Conservation (phyloP, 768 basidiomycete species). For the Crucibulum laeve region DNA sequence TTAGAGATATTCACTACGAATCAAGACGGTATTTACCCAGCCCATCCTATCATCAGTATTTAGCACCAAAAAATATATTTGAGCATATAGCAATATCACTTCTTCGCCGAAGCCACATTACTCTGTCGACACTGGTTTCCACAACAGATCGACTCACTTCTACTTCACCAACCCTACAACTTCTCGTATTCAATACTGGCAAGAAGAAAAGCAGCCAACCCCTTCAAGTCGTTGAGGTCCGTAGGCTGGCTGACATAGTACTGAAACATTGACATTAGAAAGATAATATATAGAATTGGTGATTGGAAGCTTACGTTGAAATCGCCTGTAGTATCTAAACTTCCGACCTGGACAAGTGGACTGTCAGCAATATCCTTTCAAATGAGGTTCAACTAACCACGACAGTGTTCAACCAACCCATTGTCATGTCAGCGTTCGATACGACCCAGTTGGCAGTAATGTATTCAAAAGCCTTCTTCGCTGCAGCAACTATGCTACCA, state of each 20-base stretch:
- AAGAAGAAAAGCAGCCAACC: conserved; percentile 39
- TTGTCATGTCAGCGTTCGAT: conserved; percentile 35
- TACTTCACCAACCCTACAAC: no score
- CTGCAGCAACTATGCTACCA: conserved; percentile 31
- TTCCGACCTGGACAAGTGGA: conserved; percentile 30
- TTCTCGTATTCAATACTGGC: conserved; percentile 39
- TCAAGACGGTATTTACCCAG: no score
- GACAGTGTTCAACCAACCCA: conserved; percentile 43
- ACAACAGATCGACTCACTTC: no score
- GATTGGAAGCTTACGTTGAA: conserved; percentile 24
- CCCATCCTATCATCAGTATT: no score
- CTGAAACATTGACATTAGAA: conserved; percentile 13
- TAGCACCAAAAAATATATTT: no score
- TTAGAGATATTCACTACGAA: no score
- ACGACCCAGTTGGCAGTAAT: conserved; percentile 35
- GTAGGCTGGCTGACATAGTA: conserved; percentile 37
- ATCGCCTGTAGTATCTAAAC: conserved; percentile 30
- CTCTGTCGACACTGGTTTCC: no score
- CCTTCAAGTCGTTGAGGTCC: conserved; percentile 42
- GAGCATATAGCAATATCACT: no score
- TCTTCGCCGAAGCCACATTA: no score
- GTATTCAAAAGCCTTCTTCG: conserved; percentile 38
- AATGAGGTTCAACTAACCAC: conserved; percentile 20
- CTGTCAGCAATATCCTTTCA: not conserved
- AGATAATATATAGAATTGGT: not conserved